Evolutionary conservation across 805 yeast species (phyloP), one percentile per base, ranked within the genome.

Genomic region (Kuraishia cidri): DNA sequence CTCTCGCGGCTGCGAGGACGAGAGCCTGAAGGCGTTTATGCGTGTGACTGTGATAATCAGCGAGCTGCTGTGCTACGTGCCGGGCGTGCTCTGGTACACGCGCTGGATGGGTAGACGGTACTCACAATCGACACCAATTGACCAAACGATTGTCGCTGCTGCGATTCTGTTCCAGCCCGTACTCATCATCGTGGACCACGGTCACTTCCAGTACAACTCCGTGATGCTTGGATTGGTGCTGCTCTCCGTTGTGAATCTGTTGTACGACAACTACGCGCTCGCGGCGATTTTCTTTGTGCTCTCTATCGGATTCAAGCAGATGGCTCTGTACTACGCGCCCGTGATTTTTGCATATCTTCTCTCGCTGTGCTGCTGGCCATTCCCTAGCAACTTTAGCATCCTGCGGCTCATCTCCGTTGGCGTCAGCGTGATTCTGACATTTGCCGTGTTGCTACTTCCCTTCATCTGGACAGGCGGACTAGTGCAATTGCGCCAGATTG

Each of bases 201-300:
- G 98, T 5, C 98, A 92, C 58, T 92, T 92, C 60, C 98, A 94
- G 58, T 90, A 76, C 58, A 94, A 92, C 47, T 73, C 87, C 0
- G 94, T 92, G 17, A 90, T 92, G 97, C 69, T 92, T 23, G 98
- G 98, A 0, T 62, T 90, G 12, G 68, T 90, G 4, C 62, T 86
- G 18, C 60, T 75, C 34, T 68, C 94, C 0, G 59, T 92, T 27
- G 72, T 71, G 33, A 78, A 76, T 39, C 61, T 90, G 24, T 49
- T 80, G 21, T 69, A 75, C 37, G 83, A 75, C 20, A 74, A 75
- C 46, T 67, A 74, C 34, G 66, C 78, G 7, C 43, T 76, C 8
- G 90, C 94, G 0, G 76, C 95, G 4, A 54, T 82, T 2, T 76
- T 80, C 60, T 92, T 88, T 53, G 81, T 86, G 3, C 48, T 76